Conservation (phyloP, 148 eudicot genomes). For the Cornus suecica region DNA sequence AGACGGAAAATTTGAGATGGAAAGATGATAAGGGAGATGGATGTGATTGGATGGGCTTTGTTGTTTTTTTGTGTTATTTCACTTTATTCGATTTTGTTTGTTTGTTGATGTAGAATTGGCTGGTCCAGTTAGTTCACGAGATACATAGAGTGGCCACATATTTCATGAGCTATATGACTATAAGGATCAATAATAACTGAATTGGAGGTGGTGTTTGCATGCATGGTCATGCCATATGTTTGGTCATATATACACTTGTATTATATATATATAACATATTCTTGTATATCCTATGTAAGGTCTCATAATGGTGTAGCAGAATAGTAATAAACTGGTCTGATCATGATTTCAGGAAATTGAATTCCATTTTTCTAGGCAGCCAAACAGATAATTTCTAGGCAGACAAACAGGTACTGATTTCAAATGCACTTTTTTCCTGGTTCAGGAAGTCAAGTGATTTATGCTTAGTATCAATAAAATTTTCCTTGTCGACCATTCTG, state of each 20-base stretch:
- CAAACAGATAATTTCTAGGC: no score
- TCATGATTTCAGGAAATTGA: no score
- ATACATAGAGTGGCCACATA: constrained; percentile 32
- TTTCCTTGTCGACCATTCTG: no score
- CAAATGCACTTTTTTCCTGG: no score
- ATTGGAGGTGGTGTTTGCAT: constrained; percentile 4
- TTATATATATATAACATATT: no score
- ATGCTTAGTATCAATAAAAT: no score
- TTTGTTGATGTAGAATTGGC: constrained; percentile 24
- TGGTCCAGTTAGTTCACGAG: constrained; percentile 61
- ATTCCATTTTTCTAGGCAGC: no score
- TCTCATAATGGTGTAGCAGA: no score
- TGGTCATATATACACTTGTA: neutral
- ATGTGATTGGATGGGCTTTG: neutral
- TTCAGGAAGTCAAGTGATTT: no score
- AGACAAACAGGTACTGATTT: no score
- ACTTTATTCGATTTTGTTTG: constrained; percentile 15
- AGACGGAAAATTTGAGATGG: neutral
- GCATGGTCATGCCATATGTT: constrained; percentile 2
- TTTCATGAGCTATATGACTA: constrained; percentile 25
- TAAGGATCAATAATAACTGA: neutral
- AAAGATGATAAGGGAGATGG: neutral
- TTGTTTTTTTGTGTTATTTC: neutral
- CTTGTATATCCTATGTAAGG: no score
- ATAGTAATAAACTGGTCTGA: no score